These are phyloP conservation scores for Ceratobasidium sp. DNA, from an alignment of 1,284 basidiomycete species.

Conservation along the genomic window DNA sequence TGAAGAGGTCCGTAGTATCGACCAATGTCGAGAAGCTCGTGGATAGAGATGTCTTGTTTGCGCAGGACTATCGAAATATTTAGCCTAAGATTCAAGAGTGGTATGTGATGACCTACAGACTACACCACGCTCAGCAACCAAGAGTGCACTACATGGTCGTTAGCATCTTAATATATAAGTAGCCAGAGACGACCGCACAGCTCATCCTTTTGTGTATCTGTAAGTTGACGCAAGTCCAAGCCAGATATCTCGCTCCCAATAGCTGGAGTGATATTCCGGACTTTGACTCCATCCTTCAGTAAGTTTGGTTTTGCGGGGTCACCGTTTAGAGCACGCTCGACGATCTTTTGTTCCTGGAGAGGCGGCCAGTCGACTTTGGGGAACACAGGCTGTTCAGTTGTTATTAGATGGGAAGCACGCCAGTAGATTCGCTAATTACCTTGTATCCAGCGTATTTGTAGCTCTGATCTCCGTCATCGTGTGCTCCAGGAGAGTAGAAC, in stretches of 20 bases:
- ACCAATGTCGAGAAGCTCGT: slow-evolving; percentile 77
- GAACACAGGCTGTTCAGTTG: slow-evolving; percentile 75
- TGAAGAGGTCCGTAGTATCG: slow-evolving; percentile 80
- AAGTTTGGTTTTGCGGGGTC: slow-evolving; percentile 50
- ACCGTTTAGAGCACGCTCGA: slow-evolving; percentile 65
- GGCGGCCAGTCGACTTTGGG: slow-evolving; percentile 71
- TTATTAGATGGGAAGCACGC: no score
- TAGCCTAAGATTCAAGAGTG: background rate
- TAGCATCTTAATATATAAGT: background rate
- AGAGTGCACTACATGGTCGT: slow-evolving; percentile 57
- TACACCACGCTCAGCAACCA: slow-evolving; percentile 68
- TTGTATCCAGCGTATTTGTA: slow-evolving; percentile 70
- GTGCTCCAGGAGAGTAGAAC: slow-evolving; percentile 68
- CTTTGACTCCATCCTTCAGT: slow-evolving; percentile 47
- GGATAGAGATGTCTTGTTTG: slow-evolving; percentile 56
- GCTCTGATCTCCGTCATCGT: slow-evolving; percentile 58
- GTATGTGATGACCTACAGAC: slow-evolving; percentile 38
- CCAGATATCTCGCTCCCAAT: slow-evolving; percentile 54
- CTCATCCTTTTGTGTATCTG: slow-evolving; percentile 55
- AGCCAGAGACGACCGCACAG: slow-evolving; percentile 49
- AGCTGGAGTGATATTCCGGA: slow-evolving; percentile 52
- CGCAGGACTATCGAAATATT: slow-evolving; percentile 47
- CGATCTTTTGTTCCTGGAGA: slow-evolving; percentile 63
- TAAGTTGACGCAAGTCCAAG: slow-evolving; percentile 53
- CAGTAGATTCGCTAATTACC: no score